Percentiles rank a stretch among this genome's conserved stretches.
Conservation (phyloP, 2,329 filamentous ascomycete genomes). For the Plectosphaerella sp. region DNA sequence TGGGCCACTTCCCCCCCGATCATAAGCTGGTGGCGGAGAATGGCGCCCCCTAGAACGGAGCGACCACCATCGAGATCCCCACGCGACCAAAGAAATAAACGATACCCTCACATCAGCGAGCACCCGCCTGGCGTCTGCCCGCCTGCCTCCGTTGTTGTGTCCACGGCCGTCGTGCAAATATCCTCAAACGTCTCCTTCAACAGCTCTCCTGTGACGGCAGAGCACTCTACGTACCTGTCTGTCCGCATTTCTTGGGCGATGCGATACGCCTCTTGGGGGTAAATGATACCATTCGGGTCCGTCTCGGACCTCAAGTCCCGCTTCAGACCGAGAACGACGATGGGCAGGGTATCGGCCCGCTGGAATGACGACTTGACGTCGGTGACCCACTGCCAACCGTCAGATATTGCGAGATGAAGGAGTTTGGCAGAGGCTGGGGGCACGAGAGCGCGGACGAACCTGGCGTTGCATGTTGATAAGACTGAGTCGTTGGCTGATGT, state of each 20-base stretch:
- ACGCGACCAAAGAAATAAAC: not conserved
- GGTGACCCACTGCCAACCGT: conserved; percentile 49
- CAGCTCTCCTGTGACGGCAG: conserved; percentile 55
- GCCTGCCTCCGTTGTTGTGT: conserved; percentile 38
- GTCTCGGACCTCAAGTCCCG: conserved; percentile 53
- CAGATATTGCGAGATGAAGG: conserved; percentile 1
- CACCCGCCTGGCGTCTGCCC: conserved; percentile 55
- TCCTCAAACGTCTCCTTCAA: conserved; percentile 55
- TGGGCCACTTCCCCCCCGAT: conserved; percentile 45
- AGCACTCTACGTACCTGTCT: conserved; percentile 62
- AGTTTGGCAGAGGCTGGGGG: not conserved
- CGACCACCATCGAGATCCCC: no score
- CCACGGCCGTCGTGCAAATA: conserved; percentile 51
- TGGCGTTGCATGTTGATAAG: conserved; percentile 54
- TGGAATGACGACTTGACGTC: conserved; percentile 45
- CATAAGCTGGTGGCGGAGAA: conserved; percentile 29
- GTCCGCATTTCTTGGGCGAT: conserved; percentile 53
- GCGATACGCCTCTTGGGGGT: conserved; percentile 56
- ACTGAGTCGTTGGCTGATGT: conserved; percentile 54
- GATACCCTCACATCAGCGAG: conserved; percentile 26
- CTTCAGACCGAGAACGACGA: conserved; percentile 57
- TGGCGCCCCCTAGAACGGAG: conserved; percentile 14
- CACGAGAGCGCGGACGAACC: conserved; percentile 30
- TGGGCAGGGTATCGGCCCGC: conserved; percentile 42
- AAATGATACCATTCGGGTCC: conserved; percentile 56